Base-by-base conservation (phyloP, 768 basidiomycete species). In the Naganishia randhawae region DNA sequence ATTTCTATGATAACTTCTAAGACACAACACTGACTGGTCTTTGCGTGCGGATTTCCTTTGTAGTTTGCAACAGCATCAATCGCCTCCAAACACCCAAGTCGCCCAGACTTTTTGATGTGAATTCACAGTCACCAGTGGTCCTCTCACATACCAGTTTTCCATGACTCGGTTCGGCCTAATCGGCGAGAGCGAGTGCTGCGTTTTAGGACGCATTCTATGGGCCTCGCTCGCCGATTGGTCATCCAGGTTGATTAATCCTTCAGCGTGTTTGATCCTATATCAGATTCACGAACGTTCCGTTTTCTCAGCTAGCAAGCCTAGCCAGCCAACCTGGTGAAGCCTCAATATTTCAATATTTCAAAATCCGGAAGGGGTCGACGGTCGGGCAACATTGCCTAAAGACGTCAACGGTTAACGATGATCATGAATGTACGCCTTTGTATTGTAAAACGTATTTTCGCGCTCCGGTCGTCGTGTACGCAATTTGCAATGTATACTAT, bases 1-100 rank as follows among this genome's bases (percentile, higher is more conserved):
- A 32, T 3, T 3, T n/a, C 45, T 6, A 48, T 4, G 7, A 48
- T 48, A 7, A 6, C n/a, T 22, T 22, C 45, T 13, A 22, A 22
- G 3, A 22, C 45, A 4, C 45, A 11, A 1, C 6, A 22, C 45
- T 63, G 45, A 54, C 29, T 19, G 14, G 16, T 19, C 14, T 27
- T 33, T 19, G 35, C 55, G 29, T 32, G 29, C 17, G 33, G 8
- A 2, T 52, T n/a, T 50, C 10, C 41, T n/a, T 50, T 22, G 0
- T 57, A 81, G 80, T 63, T 66, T 80, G 63, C 79, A 80, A 76
- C 75, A 78, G 45, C 79, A 80, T 63, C 79, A 81, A 71, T 77
- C 76, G 9, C 80, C 80, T 31, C 80, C 80, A 1, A 79, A 79
- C 50, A 79, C 76, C 55, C 76, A 76, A 9, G 75, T 76, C 65